Base-by-base conservation (phyloP, 2,329 filamentous ascomycete species). In the Stylonectria norvegica region DNA sequence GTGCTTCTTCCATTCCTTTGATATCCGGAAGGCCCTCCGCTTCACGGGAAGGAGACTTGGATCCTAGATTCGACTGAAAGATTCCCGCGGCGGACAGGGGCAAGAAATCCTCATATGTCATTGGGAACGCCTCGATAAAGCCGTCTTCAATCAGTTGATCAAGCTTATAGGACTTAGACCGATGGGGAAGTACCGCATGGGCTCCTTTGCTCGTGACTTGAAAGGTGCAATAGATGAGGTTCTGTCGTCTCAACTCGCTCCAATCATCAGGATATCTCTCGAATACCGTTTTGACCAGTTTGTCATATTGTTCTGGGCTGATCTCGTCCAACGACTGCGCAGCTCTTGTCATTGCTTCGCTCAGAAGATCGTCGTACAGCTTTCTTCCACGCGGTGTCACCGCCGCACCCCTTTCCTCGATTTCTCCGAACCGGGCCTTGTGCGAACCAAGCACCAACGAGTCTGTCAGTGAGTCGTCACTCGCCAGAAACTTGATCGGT, bases 51-150 rank as follows among this genome's bases (percentile, higher is more conserved):
- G 40, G 40, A 3, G 40, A 46, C 6, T 34, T 43, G 7, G 42
- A 44, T 5, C 42, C 44, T 5, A 71, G 46, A 28, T 71, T 72
- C 3, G 68, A 71, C 34, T 63, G 65, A 47, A 73, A 73, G 33
- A 76, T 76, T 1, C 72, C 72, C 0, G 70, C 73, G 0, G 72
- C 73, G 1, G 70, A 73, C 4, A 76, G 53, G 0, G 73, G 73
- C 6, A 76, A 54, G 36, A 76, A 76, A 43, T 76, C 73, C 44
- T 76, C 73, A 38, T 76, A 76, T 0, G 66, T 73, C 23, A 76
- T 64, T 3, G 73, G 69, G 9, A 64, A 53, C 10, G 59, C 65
- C 25, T 61, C 53, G 1, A 75, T 27, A 4, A 64, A n/a, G 0
- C 61, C 61, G 0, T 56, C 32, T 2, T 55, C 40, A 2, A 73